Evolutionary conservation across 2,329 filamentous ascomycete species (phyloP), one percentile per base, ranked within the genome.

Genomic region (Fusarium mangiferae): DNA sequence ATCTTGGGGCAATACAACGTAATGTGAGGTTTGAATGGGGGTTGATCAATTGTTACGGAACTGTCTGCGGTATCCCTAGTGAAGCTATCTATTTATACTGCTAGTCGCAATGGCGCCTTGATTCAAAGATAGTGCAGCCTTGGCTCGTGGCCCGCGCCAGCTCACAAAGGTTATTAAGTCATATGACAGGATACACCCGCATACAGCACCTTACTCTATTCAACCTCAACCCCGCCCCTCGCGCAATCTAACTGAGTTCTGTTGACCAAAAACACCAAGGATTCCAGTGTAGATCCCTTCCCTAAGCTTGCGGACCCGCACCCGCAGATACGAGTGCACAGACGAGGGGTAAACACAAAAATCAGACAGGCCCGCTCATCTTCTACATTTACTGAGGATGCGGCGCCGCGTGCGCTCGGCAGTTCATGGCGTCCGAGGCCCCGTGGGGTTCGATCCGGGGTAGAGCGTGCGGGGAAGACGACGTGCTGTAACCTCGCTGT

Each of bases 341-440:
- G 41, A 45, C 20, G 59, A 62, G 59, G 59, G 59, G 38, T 38
- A 57, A 22, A 33, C 4, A 17, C 42, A 33, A 14, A 13, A 33
- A 33, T 2, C 30, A 33, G 30, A 33, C 2, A 33, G 13, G 12
- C 30, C 30, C 30, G 30, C 30, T 33, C 30, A 13, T 33, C 17
- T 20, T 44, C 22, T 28, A 4, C 1, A n/a, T 4, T 33, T 9
- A 13, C 11, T 57, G 55, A 52, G 54, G 48, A n/a, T 22, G 62
- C 69, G 68, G 69, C 33, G 54, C 48, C 62, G 46, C 56, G 24
- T 39, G 68, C 68, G 68, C 62, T 60, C 68, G 67, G 68, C 67
- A 71, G 62, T 66, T 71, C n/a, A 42, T 22, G 9, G 39, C 12
- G n/a, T 41, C 42, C 38, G 35, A 45, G 46, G 48, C 15, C 28